phyloP scores from a whole-genome alignment of 768 basidiomycete genomes.

The Russula ochroleuca region DNA sequence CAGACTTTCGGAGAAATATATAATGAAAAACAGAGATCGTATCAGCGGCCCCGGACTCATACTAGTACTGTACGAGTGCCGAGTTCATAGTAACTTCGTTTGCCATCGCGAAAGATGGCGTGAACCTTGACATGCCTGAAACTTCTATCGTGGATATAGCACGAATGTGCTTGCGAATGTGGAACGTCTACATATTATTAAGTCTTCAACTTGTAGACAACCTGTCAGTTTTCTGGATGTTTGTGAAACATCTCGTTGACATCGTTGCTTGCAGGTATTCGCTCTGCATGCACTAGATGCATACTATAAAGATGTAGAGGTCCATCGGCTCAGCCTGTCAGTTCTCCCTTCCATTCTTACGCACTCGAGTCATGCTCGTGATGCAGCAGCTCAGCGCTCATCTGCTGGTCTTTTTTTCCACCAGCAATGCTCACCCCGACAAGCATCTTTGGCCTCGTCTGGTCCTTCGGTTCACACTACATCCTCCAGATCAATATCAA shows the following conservation, averaged over 20 bases:
- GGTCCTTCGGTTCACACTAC: slow-evolving; percentile 6
- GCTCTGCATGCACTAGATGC: slow-evolving; percentile 6
- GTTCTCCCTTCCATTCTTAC: not conserved
- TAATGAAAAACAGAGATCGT: no score
- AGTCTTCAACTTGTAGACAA: slow-evolving; percentile 19
- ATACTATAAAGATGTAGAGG: not conserved
- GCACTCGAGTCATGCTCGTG: not conserved
- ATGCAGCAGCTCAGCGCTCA: no score
- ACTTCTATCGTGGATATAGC: not conserved
- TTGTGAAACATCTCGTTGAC: not conserved
- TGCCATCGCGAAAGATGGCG: not conserved
- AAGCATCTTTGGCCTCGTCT: not conserved
- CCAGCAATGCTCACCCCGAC: not conserved
- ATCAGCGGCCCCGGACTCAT: no score
- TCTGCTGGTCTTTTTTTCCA: not conserved
- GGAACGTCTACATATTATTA: slow-evolving; percentile 3
- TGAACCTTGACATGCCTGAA: not conserved
- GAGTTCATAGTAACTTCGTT: slow-evolving; percentile 14
- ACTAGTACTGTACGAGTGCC: no score
- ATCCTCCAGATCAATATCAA: slow-evolving; percentile 5
- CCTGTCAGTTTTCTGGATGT: not conserved
- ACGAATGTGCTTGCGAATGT: no score
- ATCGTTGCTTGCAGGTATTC: slow-evolving; percentile 5
- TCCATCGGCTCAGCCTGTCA: not conserved
- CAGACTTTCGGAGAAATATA: no score